Evolutionary conservation across 768 basidiomycete species (phyloP).

Genomic region (Rhizopogon salebrosus): DNA sequence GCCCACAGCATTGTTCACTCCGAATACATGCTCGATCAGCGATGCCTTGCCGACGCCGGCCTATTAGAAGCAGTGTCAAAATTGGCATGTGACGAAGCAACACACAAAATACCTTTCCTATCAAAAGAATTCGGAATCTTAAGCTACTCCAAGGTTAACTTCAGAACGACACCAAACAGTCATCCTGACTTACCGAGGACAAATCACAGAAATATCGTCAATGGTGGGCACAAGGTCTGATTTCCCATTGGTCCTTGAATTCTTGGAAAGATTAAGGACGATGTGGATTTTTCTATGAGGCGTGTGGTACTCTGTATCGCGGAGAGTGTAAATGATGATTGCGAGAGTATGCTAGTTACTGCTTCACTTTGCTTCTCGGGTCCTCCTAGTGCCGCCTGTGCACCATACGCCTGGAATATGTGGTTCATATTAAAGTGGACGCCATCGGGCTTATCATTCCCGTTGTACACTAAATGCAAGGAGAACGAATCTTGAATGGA

Average conservation of each 20-base stretch:
- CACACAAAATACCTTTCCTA: constrained; percentile 5
- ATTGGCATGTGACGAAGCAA: not conserved
- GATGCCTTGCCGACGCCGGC: constrained; percentile 6
- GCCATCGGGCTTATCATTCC: not conserved
- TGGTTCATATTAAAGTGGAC: not conserved
- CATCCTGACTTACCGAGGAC: constrained; percentile 1
- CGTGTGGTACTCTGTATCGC: not conserved
- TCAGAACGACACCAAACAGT: not conserved
- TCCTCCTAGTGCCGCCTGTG: not conserved
- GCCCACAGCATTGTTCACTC: not conserved
- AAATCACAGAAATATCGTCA: not conserved
- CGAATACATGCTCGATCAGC: not conserved
- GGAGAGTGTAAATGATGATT: not conserved
- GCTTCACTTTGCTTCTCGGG: not conserved
- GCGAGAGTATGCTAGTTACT: not conserved
- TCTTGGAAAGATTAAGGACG: not conserved
- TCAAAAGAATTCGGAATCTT: constrained; percentile 6
- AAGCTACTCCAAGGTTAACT: not conserved
- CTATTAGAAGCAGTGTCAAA: not conserved
- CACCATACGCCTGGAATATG: not conserved
- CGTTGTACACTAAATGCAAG: too few species aligned
- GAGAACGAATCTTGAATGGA: too few species aligned
- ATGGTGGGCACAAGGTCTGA: not conserved
- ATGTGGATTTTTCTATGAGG: not conserved
- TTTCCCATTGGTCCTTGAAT: not conserved